Evolutionary conservation across 257 asterid genomes (phyloP), one percentile per base, ranked within the genome.

Genomic region (Solanum arcanum): DNA sequence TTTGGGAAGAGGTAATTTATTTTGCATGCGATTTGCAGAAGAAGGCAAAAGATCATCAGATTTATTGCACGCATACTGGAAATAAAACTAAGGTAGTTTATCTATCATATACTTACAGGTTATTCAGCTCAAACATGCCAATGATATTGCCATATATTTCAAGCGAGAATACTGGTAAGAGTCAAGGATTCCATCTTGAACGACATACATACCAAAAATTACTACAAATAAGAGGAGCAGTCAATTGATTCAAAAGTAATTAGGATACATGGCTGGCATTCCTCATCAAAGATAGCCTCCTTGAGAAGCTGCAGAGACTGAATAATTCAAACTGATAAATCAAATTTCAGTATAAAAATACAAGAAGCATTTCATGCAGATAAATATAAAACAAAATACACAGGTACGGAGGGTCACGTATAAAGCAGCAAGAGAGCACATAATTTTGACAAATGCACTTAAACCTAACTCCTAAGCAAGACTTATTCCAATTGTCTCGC

Each of bases 61-160:
- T 33, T 41, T 74, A 83, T 25, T 11, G 75, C 39, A 49, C 2
- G 64, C 86, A 64, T 31, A 20, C 46, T 81, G 85, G 18, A 29
- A 81, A 81, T 81, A 81, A 49, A 10, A 81, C 14, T 16, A 11
- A 49, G 46, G 66, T 31, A 81, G 66, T 81, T 49, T 31, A 81
- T 81, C 44, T 7, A 29, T 81, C 85, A 81, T 72, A 20, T 86
- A 92, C 98, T 94, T 92, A 97, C 99, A 97, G 98, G 92, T 97
- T 97, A 91, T 97, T 97, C 90, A 94, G 93, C 94, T 97, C 99
- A 91, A 97, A 97, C 99, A 97, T 95, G 90, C 99, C 99, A 88
- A 97, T 95, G 35, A 95, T 95, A 87, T 97, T 93, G 44, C 98
- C 99, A 89, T 95, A 97, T 84, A 97, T 88, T 88, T 97, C 98